Evolutionary conservation across 2,329 filamentous ascomycete species (phyloP), one percentile per base, ranked within the genome.

Genomic region (Fusarium sp.): DNA sequence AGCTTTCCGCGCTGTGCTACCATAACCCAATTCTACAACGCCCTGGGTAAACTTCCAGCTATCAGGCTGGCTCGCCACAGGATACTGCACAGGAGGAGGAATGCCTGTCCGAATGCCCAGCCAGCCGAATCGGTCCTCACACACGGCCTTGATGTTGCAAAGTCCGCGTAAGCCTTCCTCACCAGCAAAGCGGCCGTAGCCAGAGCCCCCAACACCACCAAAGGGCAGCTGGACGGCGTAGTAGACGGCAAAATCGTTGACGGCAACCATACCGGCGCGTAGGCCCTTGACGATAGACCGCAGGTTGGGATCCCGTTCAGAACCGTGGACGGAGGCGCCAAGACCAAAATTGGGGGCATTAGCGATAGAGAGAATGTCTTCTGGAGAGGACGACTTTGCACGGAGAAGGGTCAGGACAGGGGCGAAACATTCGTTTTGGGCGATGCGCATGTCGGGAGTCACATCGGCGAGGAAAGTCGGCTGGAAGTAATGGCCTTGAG

Each of bases 191-290:
- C 95, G 88, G 2, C 96, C 96, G 79, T 98, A 98, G 0, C 93
- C 96, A 27, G 93, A 97, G 1, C 94, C 95, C 62, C 89, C 90
- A n/a, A 93, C 90, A 57, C 95, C 96, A 39, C 96, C 96, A 80
- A 99, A 99, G 0, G 96, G 96, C 40, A 99, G 83, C 81, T 97
- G 94, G 8, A 97, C 95, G 55, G 95, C 94, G 78, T 99, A 99
- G 80, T 91, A 98, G 30, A 90, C 92, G 18, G 91, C 96, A 77
- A 99, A 99, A 82, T 99, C 96, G 79, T 99, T 99, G 73, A 99
- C 89, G 27, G 94, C 90, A 1, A 98, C 93, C 92, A 97, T 98
- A 46, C 96, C 96, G 0, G 92, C 90, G 67, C 91, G 89, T 54
- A 98, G 86, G 27, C 89, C 88, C 18, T 81, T 81, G 2, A 95